phyloP scores from a whole-genome alignment of 345 rosid species.

The rapeseed (Brassica napus) region Da-Ae NC_063437.1:13347001-13347500 shows the following conservation, averaged over 20 bases:
- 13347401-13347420: too few relatives aligned
- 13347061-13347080: neutral
- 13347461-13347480: too few relatives aligned
- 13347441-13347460: too few relatives aligned
- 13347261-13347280: neutral
- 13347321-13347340: neutral
- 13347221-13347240: neutral
- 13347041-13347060: neutral
- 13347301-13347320: neutral
- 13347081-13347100: neutral
- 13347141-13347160: neutral
- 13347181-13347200: neutral
- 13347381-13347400: too few relatives aligned
- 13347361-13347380: too few relatives aligned
- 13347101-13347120: neutral
- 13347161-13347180: neutral
- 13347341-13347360: too few relatives aligned
- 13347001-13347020: neutral
- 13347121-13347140: neutral
- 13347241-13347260: too few relatives aligned
- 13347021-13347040: neutral
- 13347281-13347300: neutral
- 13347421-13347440: too few relatives aligned
- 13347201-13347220: neutral
- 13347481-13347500: too few relatives aligned